phyloP scores from a whole-genome alignment of 106 monocot species.

The Cymbidium sinense region DNA sequence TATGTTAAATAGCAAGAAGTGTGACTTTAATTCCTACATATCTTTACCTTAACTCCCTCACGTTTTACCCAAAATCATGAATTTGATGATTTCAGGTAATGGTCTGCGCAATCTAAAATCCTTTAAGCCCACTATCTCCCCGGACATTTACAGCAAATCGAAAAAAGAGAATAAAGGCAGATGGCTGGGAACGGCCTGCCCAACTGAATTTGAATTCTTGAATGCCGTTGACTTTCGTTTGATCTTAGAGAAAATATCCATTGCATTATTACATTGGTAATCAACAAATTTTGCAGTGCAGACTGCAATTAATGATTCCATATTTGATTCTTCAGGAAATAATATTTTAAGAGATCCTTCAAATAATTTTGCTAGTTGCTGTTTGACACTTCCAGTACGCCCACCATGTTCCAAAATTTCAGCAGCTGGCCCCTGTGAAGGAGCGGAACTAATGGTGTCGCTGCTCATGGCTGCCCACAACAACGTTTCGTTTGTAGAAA shows the following conservation, averaged over 20 bases:
- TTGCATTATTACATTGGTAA: constrained; percentile 98
- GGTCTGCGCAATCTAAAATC: too few relatives aligned
- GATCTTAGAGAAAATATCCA: constrained; percentile 76
- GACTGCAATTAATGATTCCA: constrained; percentile 56
- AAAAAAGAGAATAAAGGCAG: constrained; percentile 68
- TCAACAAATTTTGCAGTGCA: constrained; percentile 66
- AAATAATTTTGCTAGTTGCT: constrained; percentile 51
- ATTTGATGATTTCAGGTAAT: too few relatives aligned
- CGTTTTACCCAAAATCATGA: too few relatives aligned
- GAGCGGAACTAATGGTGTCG: not conserved
- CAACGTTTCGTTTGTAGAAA: not conserved
- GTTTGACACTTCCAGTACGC: constrained; percentile 54
- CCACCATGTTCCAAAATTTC: constrained; percentile 17
- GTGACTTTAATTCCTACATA: too few relatives aligned
- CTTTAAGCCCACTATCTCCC: too few relatives aligned
- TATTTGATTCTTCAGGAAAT: constrained; percentile 38
- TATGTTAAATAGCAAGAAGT: too few relatives aligned
- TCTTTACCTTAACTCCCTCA: too few relatives aligned
- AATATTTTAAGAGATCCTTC: constrained; percentile 35
- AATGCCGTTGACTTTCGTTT: constrained; percentile 72
- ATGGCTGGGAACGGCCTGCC: constrained; percentile 86
- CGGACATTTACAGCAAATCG: too few relatives aligned
- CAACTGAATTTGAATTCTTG: constrained; percentile 72
- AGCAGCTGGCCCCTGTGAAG: not conserved
- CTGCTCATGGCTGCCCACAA: constrained; percentile 11